Percentiles rank a stretch among this genome's conserved stretches.
Conservation (phyloP, 2,329 filamentous ascomycete genomes). For the Aureobasidium namibiae region DNA sequence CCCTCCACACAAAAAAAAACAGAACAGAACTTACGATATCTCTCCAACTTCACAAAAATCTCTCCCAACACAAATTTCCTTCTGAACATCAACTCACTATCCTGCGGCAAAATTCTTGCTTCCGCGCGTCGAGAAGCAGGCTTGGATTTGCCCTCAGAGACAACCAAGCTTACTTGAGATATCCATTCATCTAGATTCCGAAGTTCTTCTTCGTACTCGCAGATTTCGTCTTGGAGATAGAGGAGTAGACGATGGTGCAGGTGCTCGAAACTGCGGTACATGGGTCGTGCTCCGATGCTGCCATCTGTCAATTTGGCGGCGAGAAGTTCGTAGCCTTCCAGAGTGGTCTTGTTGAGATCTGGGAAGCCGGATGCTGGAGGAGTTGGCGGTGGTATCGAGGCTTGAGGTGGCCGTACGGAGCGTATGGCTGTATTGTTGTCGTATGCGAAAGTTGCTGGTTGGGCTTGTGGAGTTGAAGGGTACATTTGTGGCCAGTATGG, state of each 20-base stretch:
- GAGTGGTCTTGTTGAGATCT: constrained; percentile 21
- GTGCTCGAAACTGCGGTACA: constrained; percentile 76
- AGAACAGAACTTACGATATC: constrained; percentile 56
- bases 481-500: not conserved
- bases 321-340: constrained; percentile 54
- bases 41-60: constrained; percentile 57
- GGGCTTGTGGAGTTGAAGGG: constrained; percentile 11
- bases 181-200: constrained; percentile 57
- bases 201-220: constrained; percentile 71
- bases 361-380: constrained; percentile 14
- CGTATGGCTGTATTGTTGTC: not conserved
- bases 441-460: not conserved
- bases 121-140: constrained; percentile 56
- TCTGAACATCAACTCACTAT: constrained; percentile 51
- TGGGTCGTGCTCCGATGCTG: constrained; percentile 37
- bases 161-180: constrained; percentile 29
- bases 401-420: not conserved
- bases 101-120: constrained; percentile 32
- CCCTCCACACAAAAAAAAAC: not conserved
- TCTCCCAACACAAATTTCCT: constrained; percentile 53
- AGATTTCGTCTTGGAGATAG: constrained; percentile 77
- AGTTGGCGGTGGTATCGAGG: constrained; percentile 2
- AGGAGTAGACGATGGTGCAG: constrained; percentile 76
- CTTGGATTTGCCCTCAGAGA: constrained; percentile 16
- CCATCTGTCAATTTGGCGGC: constrained; percentile 27